A percentile compares a stretch with the other conserved stretches of the same genome.
Evolutionary conservation across 495 filamentous ascomycete genomes (phyloP).

Genomic region (Penicillium robsamsonii): DNA sequence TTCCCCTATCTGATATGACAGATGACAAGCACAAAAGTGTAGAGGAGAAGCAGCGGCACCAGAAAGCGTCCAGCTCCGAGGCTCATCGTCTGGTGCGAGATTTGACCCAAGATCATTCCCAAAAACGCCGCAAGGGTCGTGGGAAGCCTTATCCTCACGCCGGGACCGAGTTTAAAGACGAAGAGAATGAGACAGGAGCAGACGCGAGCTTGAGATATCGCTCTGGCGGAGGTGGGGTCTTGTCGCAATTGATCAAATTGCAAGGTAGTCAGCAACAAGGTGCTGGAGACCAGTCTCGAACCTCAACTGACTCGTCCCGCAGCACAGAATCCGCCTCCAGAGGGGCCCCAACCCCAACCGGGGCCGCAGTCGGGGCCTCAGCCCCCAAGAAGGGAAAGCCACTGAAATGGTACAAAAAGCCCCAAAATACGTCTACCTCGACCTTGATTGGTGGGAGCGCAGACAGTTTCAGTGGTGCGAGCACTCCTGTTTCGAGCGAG

Average conservation of each 20-base stretch:
- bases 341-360: constrained; percentile 9
- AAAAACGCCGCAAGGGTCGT: constrained; percentile 24
- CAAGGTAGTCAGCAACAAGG: constrained; percentile 9
- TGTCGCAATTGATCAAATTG: constrained; percentile 36
- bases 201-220: constrained; percentile 25
- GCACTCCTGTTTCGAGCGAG: constrained; percentile 32
- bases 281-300: constrained; percentile 8
- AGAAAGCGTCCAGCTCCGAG: constrained; percentile 23
- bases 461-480: constrained; percentile 26
- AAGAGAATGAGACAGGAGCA: constrained; percentile 14
- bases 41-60: constrained; percentile 25
- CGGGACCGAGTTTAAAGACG: constrained; percentile 13
- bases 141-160: constrained; percentile 19
- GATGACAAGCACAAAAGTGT: constrained; percentile 34
- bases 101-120: constrained; percentile 31
- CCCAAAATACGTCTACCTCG: constrained; percentile 29
- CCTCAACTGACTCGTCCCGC: constrained; percentile 15
- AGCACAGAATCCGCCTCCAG: constrained; percentile 8
- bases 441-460: constrained; percentile 22
- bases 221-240: constrained; percentile 31
- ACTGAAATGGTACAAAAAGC: constrained; percentile 38
- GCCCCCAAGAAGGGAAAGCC: constrained; percentile 25
- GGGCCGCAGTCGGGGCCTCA: too few species aligned
- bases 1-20: constrained; percentile 29
- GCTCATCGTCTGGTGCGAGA: constrained; percentile 34